Evolutionary conservation across 2,329 filamentous ascomycete genomes (phyloP), one percentile per base, ranked within the genome.

Genomic region (Penicillium digitatum): DNA sequence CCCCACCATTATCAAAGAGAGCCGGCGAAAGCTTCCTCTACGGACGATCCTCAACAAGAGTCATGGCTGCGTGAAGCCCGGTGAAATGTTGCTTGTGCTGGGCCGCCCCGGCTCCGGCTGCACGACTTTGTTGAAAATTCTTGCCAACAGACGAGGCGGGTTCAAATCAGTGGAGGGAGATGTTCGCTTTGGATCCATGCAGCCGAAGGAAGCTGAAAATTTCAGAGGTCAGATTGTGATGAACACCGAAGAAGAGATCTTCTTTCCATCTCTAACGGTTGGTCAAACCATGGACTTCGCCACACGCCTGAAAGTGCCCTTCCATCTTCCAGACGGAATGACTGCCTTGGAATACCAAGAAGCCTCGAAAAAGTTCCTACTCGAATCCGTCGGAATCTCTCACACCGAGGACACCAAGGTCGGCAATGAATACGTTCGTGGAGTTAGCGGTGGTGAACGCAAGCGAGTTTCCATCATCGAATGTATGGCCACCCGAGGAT

Each of bases 381-480:
- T 87, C 1, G 70, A 79, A 52, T 80, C 81, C 0, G 79, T 86
- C 76, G 73, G 78, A 0, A 84, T 87, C 24, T 72, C 70, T 5
- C 85, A 87, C 61, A 87, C 84, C 0, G 62, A 75, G 14, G 78
- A 85, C 26, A 89, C 87, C 5, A 87, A 85, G 63, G 84, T 89
- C 5, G 87, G 87, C 1, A 82, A 88, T 56, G 84, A 84, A 35
- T 87, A 80, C 55, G 77, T 87, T 0, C 79, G 86, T 3, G 85
- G 87, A 62, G 83, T 89, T 0, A 85, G 82, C 16, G 86, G 86
- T 27, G 86, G 87, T 29, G 86, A 89, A 68, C 73, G 85, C 6
- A 88, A 88, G 71, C 80, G 86, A 60, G 85, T 88, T 0, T 87
- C 83, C 1, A 87, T 89, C 48, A 81, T 85, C 4, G 87, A 89